Evolutionary conservation across 2,329 filamentous ascomycete species (phyloP), one percentile per base, ranked within the genome.

Genomic region (Pseudogymnoascus sp.): DNA sequence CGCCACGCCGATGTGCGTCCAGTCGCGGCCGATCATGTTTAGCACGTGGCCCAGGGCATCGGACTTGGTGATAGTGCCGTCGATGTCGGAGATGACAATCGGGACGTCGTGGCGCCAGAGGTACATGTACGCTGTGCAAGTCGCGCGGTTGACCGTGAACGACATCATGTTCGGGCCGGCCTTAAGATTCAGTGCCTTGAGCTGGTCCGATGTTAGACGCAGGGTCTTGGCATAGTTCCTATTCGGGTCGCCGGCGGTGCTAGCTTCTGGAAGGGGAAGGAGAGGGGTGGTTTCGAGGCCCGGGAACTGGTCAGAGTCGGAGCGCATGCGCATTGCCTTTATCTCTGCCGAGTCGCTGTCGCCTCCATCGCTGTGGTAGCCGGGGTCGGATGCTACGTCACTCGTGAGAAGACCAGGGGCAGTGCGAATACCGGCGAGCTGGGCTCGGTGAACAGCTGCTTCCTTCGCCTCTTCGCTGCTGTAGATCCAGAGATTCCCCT

Each of bases 401-500:
- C 64, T 65, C 4, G 65, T 67, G 28, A 72, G 59, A 72, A 60
- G 9, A 3, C 22, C 58, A 25, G 33, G 22, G 16, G 22, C 4
- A n/a, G 76, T 77, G 11, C 76, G 78, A 66, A 87, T 75, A 3
- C 78, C 76, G 25, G 78, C 78, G 64, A 86, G 72, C 1, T 78
- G 76, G 2, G 81, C 79, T 69, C 81, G 80, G 38, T 88, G 87
- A 78, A 88, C 88, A 33, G 93, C 93, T 5, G 90, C 89, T 69
- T 94, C 89, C 72, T 97, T 97, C 23, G 94, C 92, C 71, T 96
- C 92, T 74, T 97, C 92, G 69, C 92, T 97, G 76, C 92, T 94
- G 77, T 99, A 99, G 67, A 99, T 97, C 93, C 94, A 97, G n/a
- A 99, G 81, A 70, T 99, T 99, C 5, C 94, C 94, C 64, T 94